Evolutionary conservation across 1,284 basidiomycete genomes (phyloP).

Genomic region (Pascua guehoae): DNA sequence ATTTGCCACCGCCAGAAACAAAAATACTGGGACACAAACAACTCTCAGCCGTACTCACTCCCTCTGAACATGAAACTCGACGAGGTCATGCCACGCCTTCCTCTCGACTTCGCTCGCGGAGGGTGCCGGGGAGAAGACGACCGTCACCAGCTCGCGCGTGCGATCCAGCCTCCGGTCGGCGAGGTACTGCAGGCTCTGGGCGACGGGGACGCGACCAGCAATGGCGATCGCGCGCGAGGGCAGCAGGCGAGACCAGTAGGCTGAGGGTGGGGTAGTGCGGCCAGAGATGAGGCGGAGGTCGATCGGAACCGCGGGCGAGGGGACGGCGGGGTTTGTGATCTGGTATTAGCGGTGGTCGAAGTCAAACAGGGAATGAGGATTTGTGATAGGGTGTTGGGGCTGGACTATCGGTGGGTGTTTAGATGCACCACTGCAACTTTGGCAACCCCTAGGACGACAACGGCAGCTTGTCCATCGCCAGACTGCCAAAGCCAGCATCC

Average conservation of each 20-base stretch:
- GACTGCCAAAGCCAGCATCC: background rate
- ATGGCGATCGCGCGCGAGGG: slow-evolving; percentile 33
- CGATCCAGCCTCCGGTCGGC: slow-evolving; percentile 69
- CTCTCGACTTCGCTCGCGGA: slow-evolving; percentile 47
- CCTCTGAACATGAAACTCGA: slow-evolving; percentile 67
- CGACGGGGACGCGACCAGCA: slow-evolving; percentile 68
- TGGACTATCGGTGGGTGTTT: no score
- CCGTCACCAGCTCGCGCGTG: slow-evolving; percentile 72
- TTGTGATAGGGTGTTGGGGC: background rate
- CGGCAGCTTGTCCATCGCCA: no score
- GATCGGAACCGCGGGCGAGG: slow-evolving; percentile 17
- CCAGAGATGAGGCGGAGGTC: slow-evolving; percentile 19
- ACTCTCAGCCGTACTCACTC: slow-evolving; percentile 55
- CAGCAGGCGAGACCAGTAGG: slow-evolving; percentile 28
- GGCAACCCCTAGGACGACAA: no score
- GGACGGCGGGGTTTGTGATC: slow-evolving; percentile 30
- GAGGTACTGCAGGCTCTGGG: slow-evolving; percentile 69
- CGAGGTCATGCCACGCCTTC: slow-evolving; percentile 60
- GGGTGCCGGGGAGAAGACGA: slow-evolving; percentile 61
- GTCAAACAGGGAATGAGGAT: background rate
- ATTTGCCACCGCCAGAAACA: no score
- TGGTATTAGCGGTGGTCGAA: slow-evolving; percentile 1
- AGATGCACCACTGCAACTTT: no score
- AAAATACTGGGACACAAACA: no score
- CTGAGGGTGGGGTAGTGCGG: slow-evolving; percentile 1